Base-by-base conservation (phyloP, 257 asterid genomes). In the Oldenlandia corymbosa region DNA sequence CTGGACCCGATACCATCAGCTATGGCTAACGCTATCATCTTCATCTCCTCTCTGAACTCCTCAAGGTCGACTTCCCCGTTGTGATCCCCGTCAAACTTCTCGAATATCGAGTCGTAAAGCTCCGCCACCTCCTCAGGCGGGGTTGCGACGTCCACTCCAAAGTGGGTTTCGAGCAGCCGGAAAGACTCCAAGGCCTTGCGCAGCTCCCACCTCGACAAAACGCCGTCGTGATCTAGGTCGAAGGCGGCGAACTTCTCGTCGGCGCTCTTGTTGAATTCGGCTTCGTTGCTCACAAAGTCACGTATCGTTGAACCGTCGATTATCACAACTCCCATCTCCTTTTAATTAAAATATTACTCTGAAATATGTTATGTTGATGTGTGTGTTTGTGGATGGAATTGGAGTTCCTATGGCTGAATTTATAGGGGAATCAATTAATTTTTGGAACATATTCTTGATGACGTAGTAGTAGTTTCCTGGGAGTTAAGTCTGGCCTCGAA, bases 211-310 rank as follows among this genome's bases (percentile, higher is more conserved):
- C 81, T 60, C 13, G 96, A 90, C 1, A 90, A 55, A 16, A 85
- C 95, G 74, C 97, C 96, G 76, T 90, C 97, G 70, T 68, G 75
- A 85, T 90, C 88, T 62, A 84, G 69, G 74, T 90, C 97, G 9
- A 90, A 78, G 16, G 71, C 27, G 17, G 78, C 71, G 73, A 90
- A 90, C 23, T 84, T 80, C 26, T 85, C 88, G 60, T 79, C 85
- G 0, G 78, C 71, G 70, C 82, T 71, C 48, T 78, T 84, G 65
- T 73, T 62, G 81, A 89, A 89, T 27, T 75, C 78, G 18, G 74
- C 68, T 23, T 76, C 95, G 84, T 89, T 79, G 71, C 74, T 49
- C 0, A 84, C 89, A 81, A 89, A 89, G 45, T 72, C 68, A 0
- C 77, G 78, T 28, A 89, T 85, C 0, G 95, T 86, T 32, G 91